These are phyloP conservation scores for Ophiostoma tasmaniense DNA, from an alignment of 2,329 filamentous ascomycete species.

Conservation along the genomic window DNA sequence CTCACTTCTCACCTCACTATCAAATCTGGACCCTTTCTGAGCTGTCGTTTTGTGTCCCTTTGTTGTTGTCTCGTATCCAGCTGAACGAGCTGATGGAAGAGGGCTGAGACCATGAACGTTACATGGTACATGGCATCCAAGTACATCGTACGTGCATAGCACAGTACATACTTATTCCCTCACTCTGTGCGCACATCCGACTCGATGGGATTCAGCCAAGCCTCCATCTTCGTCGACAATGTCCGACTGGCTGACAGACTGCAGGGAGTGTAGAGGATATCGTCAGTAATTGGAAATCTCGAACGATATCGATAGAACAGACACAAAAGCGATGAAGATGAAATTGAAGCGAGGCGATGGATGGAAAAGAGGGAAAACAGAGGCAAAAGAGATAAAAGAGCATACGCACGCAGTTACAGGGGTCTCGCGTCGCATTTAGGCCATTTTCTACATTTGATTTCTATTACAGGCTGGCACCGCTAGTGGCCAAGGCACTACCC, in stretches of 20 bases:
- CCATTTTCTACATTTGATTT: neutral
- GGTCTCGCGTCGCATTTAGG: neutral
- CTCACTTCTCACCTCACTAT: too few species aligned
- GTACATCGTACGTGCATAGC: neutral
- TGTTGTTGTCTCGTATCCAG: neutral
- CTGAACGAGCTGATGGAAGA: neutral
- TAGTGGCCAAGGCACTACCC: neutral
- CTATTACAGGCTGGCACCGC: neutral
- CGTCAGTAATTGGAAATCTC: too few species aligned
- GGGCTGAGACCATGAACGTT: neutral
- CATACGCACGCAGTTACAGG: neutral
- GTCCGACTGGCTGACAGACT: neutral
- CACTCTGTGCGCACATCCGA: neutral
- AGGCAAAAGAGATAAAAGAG: neutral
- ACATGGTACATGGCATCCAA: neutral
- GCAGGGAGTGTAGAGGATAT: neutral
- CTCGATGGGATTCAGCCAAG: neutral
- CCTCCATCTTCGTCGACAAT: neutral
- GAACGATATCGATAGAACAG: neutral
- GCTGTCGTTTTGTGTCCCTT: neutral
- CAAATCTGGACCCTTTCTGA: neutral
- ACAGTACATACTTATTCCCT: neutral
- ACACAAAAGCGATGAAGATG: neutral
- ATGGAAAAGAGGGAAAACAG: neutral
- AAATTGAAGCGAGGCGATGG: neutral